Base-by-base conservation (phyloP, 345 rosid genomes). In the Theobroma cacao region DNA sequence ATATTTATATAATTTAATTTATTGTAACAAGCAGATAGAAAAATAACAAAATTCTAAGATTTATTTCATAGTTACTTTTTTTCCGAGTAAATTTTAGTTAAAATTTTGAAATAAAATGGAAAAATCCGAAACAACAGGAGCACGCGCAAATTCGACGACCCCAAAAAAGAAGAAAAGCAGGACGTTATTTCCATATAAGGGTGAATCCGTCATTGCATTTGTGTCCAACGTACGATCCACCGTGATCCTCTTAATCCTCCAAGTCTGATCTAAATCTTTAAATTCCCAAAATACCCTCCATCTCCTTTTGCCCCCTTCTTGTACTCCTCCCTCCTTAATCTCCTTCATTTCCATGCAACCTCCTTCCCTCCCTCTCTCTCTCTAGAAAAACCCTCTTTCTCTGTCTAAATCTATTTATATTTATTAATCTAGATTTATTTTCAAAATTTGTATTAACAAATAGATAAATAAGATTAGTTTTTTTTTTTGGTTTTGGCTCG, bases 281-380 rank as follows among this genome's bases (percentile, higher is more conserved):
- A 26, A 13, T 71, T 3, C 80, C 83, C 0, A 77, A 41, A 30
- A 58, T 68, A 28, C 78, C 83, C 80, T 62, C 0, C 0, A 11
- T 6, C 48, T 26, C 41, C 26, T 12, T 26, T 65, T 28, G 30
- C 62, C 47, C 48, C 26, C 62, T 62, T 61, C 66, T 74, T 67
- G 59, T 67, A 31, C 8, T 53, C 72, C 18, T 28, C 59, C 50
- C 17, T 20, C 40, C 26, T 33, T 36, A 31, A 50, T 28, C 63
- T 61, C 41, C 30, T 38, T 26, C 71, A 38, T 26, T 34, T 41
- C 75, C 82, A 82, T 82, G 82, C 85, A 82, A 66, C 20, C 28
- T 17, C 1, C 20, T 22, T n/a, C n/a, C 28, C 62, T 9, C 74
- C 3, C 12, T 1, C 56, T 5, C 66, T 36, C 61, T 24, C 55